phyloP scores from a whole-genome alignment of 2,329 filamentous ascomycete species.

The Scleromitrula shiraiana region DNA sequence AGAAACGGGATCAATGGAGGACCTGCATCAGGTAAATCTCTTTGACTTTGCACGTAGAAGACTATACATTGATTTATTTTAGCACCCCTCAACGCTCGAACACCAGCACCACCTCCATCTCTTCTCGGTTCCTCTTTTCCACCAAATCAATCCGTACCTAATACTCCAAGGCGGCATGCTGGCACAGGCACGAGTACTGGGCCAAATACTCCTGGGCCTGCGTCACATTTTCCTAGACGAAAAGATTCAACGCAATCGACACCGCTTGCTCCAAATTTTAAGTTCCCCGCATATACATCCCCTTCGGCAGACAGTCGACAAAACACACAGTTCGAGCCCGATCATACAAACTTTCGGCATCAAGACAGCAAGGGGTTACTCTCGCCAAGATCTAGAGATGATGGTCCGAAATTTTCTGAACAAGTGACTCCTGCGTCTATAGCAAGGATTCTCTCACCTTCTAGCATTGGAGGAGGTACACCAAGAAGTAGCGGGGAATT shows the following conservation, averaged over 20 bases:
- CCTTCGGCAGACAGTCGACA: conserved; percentile 22
- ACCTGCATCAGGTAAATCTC: conserved; percentile 32
- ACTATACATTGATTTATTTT: conserved; percentile 8
- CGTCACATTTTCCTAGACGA: conserved; percentile 31
- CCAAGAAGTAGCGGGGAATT: conserved; percentile 91
- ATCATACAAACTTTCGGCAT: conserved; percentile 3
- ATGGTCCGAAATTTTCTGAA: conserved; percentile 46
- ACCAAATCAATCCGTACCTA: conserved; percentile 12
- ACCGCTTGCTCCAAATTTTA: conserved; percentile 41
- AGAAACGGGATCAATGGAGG: conserved; percentile 35
- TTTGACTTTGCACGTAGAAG: not conserved
- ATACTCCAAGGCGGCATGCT: conserved; percentile 17
- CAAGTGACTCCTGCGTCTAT: conserved; percentile 46
- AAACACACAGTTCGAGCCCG: conserved; percentile 8
- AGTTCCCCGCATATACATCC: conserved; percentile 42
- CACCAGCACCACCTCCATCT: conserved; percentile 30
- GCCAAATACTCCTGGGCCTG: conserved; percentile 34
- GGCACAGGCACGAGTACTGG: conserved; percentile 28
- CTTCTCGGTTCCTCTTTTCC: conserved; percentile 29
- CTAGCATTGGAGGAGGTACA: conserved; percentile 68
- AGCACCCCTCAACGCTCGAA: conserved; percentile 28
- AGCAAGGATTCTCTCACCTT: conserved; percentile 64
- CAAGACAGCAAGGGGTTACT: conserved; percentile 16
- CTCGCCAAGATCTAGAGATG: conserved; percentile 24
- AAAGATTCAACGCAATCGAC: conserved; percentile 16